A percentile compares a stretch with the other conserved stretches of the same genome.
These are phyloP conservation scores for Dipodascus geniculatus DNA, from an alignment of 805 yeast species.

Conservation along the genomic window DNA sequence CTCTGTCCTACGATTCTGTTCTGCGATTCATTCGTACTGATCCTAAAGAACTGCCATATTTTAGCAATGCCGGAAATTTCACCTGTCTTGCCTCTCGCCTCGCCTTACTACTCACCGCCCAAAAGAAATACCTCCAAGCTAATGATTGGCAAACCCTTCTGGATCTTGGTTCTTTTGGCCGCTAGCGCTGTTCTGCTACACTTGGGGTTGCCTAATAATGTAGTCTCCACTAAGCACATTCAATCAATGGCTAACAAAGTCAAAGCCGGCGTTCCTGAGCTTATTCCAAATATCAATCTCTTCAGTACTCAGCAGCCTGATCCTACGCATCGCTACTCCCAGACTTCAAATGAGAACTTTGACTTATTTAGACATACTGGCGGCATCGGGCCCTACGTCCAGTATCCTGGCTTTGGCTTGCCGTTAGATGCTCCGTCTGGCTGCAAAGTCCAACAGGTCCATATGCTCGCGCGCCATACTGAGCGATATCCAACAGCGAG, in stretches of 20 bases:
- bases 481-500: constrained; percentile 36
- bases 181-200: background rate
- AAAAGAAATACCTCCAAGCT: background rate
- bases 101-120: background rate
- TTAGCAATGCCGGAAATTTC: background rate
- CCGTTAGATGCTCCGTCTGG: constrained; percentile 34
- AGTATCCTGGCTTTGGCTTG: constrained; percentile 37
- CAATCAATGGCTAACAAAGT: background rate
- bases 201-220: background rate
- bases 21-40: too few species aligned
- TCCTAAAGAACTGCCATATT: background rate
- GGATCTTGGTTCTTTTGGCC: background rate
- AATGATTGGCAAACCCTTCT: background rate
- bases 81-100: background rate
- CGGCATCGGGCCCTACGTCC: constrained; percentile 42
- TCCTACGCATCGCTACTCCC: background rate
- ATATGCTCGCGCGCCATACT: constrained; percentile 43
- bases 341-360: constrained; percentile 28
- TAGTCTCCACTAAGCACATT: background rate
- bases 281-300: background rate
- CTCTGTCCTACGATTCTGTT: too few species aligned
- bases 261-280: too few species aligned
- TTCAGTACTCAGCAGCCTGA: background rate
- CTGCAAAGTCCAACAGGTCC: constrained; percentile 44
- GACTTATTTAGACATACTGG: constrained; percentile 37